Base-by-base conservation (phyloP, 2,329 filamentous ascomycete species). In the Ophiostoma pallidulum region DNA sequence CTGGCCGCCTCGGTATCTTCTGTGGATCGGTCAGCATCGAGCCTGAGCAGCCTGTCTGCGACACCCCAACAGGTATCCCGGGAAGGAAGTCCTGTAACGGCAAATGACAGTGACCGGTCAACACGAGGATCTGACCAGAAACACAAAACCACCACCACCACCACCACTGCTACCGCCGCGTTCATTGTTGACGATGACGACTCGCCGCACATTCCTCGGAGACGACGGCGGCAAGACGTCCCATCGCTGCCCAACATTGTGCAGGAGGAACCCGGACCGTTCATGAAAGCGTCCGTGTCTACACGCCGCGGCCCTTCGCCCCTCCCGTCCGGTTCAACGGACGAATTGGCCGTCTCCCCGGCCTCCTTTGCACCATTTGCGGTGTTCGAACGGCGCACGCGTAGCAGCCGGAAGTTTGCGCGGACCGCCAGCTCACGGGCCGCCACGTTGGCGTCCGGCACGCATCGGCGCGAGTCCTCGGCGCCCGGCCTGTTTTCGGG, bases 401-500 rank as follows among this genome's bases (percentile, higher is more conserved):
- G 58, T 47, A 29, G 52, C 53, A 53, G 57, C 55, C 52, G 59
- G 51, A 42, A 31, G 26, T 36, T 18, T 12, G 18, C 41, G 8
- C 19, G 41, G 9, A 40, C 36, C 13, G 13, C 22, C n/a, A 31
- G 24, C n/a, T 12, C 39, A 24, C 42, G 38, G 10, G n/a, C 32
- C 9, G 7, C 29, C 8, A 51, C 48, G 53, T 53, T 19, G 12
- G 26, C 35, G 8, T 20, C 45, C 2, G 38, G 2, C 16, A 50
- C n/a, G 40, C 32, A 4, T 22, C 41, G 5, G 43, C 51, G 18
- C 48, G 47, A 16, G 36, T 41, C 32, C 41, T 35, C 28, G 49
- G 55, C 29, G 32, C 53, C 31, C 44, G 53, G 49, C 9, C 51
- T 94, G 0, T 95, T 97, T 58, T 66, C 75, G 1, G 80, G 82